Conservation (phyloP, 73 alveolate genomes). For the Paramecium biaurelia region DNA sequence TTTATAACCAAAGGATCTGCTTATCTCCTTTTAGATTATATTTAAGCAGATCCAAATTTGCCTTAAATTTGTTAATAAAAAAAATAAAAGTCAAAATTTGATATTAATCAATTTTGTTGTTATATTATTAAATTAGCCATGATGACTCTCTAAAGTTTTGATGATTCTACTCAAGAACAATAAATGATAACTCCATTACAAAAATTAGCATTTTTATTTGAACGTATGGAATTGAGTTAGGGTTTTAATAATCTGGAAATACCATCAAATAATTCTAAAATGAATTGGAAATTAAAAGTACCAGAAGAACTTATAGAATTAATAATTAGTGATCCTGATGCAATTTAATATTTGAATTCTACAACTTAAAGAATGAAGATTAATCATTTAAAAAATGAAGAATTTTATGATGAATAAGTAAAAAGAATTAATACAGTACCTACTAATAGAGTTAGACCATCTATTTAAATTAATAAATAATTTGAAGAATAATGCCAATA, state of each 20-base stretch:
- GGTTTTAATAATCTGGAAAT: constrained; percentile 47
- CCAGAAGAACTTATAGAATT: constrained; percentile 14
- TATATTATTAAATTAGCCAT: constrained; percentile 34
- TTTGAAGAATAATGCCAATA: not conserved
- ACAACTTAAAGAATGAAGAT: not conserved
- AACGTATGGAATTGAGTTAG: constrained; percentile 44
- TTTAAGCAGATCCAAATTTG: not conserved
- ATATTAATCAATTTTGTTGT: constrained; percentile 18
- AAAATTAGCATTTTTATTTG: constrained; percentile 53
- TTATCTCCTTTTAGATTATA: constrained; percentile 3
- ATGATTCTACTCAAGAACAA: not conserved
- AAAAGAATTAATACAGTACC: not conserved
- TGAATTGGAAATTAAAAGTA: constrained; percentile 11
- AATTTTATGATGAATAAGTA: not conserved
- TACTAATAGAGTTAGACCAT: not conserved
- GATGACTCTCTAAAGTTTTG: not conserved
- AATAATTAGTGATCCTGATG: not conserved
- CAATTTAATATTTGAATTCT: not conserved
- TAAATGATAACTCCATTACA: not conserved
- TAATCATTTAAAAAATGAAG: not conserved
- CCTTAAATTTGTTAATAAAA: not conserved
- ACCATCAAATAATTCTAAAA: not conserved
- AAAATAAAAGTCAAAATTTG: constrained; percentile 10
- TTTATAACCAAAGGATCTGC: constrained; percentile 54
- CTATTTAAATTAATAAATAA: not conserved